A percentile compares a stretch with the other conserved stretches of the same genome.
Conservation (phyloP, 2,329 filamentous ascomycete species). For the Cordyceps farinosa region DNA sequence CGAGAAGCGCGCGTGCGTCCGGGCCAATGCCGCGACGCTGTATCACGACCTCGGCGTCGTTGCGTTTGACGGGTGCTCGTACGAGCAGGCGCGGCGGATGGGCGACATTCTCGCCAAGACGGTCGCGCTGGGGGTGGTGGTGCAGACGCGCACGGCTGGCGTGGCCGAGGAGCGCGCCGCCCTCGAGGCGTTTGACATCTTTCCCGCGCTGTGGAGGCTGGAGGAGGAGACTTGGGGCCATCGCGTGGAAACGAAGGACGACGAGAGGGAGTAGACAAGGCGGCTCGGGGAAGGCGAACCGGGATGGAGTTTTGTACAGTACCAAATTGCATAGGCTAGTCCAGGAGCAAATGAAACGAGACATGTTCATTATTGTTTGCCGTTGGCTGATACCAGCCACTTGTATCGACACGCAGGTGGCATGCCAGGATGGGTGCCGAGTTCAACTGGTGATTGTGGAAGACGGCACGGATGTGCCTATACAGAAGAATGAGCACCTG, state of each 20-base stretch:
- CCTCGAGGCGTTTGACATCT: constrained; percentile 52
- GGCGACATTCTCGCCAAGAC: constrained; percentile 24
- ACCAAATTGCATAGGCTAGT: too few relatives aligned
- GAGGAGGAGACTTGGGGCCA: constrained; percentile 72
- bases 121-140: constrained; percentile 21
- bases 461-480: too few relatives aligned
- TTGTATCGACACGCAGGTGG: too few relatives aligned
- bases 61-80: constrained; percentile 28
- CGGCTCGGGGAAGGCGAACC: not conserved
- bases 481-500: too few relatives aligned
- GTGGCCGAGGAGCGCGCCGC: not conserved
- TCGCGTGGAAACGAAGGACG: constrained; percentile 47
- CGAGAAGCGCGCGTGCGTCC: constrained; percentile 6
- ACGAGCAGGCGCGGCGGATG: constrained; percentile 24
- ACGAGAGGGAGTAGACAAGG: constrained; percentile 32
- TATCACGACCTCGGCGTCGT: constrained; percentile 34
- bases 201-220: constrained; percentile 55
- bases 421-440: too few relatives aligned
- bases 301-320: too few relatives aligned
- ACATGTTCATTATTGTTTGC: too few relatives aligned
- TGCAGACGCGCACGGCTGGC: not conserved
- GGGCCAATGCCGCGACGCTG: constrained; percentile 2
- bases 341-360: too few relatives aligned
- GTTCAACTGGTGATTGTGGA: too few relatives aligned
- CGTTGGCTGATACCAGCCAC: too few relatives aligned